Evolutionary conservation across 2,329 filamentous ascomycete species (phyloP), one percentile per base, ranked within the genome.

Genomic region (Ophiosphaerella korrae): DNA sequence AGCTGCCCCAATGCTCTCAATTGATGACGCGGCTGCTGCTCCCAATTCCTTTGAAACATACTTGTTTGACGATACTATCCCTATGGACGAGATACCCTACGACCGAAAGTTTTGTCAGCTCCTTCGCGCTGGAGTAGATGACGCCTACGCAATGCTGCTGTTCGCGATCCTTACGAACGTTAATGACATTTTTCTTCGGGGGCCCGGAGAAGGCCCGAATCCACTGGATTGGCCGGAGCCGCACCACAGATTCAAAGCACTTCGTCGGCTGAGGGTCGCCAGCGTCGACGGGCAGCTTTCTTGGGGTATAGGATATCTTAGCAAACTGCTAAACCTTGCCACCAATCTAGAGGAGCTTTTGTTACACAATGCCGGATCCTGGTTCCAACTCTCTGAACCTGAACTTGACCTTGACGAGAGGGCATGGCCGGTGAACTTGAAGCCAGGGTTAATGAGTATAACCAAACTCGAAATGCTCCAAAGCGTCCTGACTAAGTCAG

Each of bases 71-170:
- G 36, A 46, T 16, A 18, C 26, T 21, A n/a, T 45, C 16, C 12
- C 29, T 1, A 34, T 32, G 9, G 16, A 23, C 7, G 36, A 34
- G 4, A 31, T 38, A 13, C 21, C 48, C 6, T 48, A 51, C 31
- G 48, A 51, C 37, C 14, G n/a, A 16, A 54, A 39, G 26, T 54
- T 48, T 40, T 54, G 52, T 26, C 47, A 54, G 39, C 44, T 49
- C 9, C 41, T 55, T n/a, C 44, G 40, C 7, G 21, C 44, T 7
- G 52, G 48, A 12, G n/a, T 52, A 8, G 44, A 48, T 5, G 52
- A 55, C 11, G 39, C 52, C 9, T 36, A 33, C 12, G 42, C 39
- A 12, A 37, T 52, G 7, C 48, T 55, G 12, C 36, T 55, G 3
- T 29, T 55, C n/a, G 44, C 44, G 11, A n/a, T 52, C 5, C 41